Base-by-base conservation (phyloP, 2,329 filamentous ascomycete species). In the Diplocarpon rosae region DNA sequence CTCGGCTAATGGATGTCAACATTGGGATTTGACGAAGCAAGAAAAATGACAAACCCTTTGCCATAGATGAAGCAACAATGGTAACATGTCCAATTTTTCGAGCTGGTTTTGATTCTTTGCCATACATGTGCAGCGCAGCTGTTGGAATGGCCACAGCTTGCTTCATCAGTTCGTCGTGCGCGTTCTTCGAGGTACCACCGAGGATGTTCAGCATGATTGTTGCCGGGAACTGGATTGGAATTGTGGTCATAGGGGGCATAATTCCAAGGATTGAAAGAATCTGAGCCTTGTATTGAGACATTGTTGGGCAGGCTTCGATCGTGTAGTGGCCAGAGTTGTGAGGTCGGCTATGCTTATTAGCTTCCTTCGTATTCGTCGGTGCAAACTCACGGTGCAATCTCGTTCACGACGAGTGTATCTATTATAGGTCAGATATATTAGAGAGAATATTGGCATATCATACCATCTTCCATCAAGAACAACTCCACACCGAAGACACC, bases 401-500 rank as follows among this genome's bases (percentile, higher is more conserved):
- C 58, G 29, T 94, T 95, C 56, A 95, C 74, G 46, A 93, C 66
- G 1, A 95, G 71, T 1, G 69, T 68, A 41, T 71, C 69, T 71
- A 39, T n/a, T 12, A 29, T 33, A 16, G 38, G 39, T 39, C 30
- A 47, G 33, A 11, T 40, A 29, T 24, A 2, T 17, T 27, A 52
- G 43, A 24, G 27, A 28, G 13, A 3, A 20, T 32, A 41, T 6
- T 16, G 3, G n/a, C 15, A 13, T 16, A 37, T 16, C 36, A 13
- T 69, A 47, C 72, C 78, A 56, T 92, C 78, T 39, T 79, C 68
- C 10, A 89, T 74, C 3, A 96, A 66, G 66, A 98, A 98, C 79
- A 96, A 85, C 66, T 98, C 92, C 0, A 96, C 90, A 0, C 90
- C 92, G 64, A 95, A 98, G 28, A 95, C 85, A 52, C 92, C 92